Base-by-base conservation (phyloP, 2,329 filamentous ascomycete species). In the Neopestalotiopsis sp. region DNA sequence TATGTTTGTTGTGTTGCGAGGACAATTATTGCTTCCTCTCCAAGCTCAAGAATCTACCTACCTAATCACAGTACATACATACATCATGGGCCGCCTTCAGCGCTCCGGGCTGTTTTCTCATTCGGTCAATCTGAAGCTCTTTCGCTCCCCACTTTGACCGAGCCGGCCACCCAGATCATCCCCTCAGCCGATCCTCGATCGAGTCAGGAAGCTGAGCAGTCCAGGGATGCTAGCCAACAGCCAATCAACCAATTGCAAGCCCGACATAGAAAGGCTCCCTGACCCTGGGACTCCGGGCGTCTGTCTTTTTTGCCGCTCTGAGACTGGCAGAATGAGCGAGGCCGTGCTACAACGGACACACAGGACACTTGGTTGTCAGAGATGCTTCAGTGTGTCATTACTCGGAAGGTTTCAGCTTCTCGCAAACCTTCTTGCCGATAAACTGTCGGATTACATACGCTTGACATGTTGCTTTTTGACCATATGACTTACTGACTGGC, bases 201-300 rank as follows among this genome's bases (percentile, higher is more conserved):
- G 75, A 77, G 76, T 78, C 76, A 77, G 74, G 74, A 74, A 74
- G 74, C 28, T 52, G 61, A 57, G 63, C 24, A 61, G 40, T 30
- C 30, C 69, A 52, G 65, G 61, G 66, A 38, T 63, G 58, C 38
- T 68, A 68, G 42, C 72, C 70, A 71, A 72, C 70, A 68, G 42
- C 72, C 70, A 71, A 72, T 71, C 63, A 69, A 67, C 59, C 59
- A 62, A 62, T 62, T 38, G 32, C 59, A 24, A 34, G 59, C 59
- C 24, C 17, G 24, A 34, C 30, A 59, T 59, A 59, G 57, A 52
- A 52, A 20, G 45, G 20, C 45, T 52, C 45, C 45, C 45, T 52
- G 45, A 20, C 45, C 45, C 45, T 52, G 45, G 45, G 45, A 52
- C 45, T 52, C 45, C 45, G 45, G 45, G 17, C 17, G 17, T 20